Percentiles rank a stretch among this genome's conserved stretches.
phyloP scores from a whole-genome alignment of 176 grass and related monocot species.

The Zea luxurians region DNA sequence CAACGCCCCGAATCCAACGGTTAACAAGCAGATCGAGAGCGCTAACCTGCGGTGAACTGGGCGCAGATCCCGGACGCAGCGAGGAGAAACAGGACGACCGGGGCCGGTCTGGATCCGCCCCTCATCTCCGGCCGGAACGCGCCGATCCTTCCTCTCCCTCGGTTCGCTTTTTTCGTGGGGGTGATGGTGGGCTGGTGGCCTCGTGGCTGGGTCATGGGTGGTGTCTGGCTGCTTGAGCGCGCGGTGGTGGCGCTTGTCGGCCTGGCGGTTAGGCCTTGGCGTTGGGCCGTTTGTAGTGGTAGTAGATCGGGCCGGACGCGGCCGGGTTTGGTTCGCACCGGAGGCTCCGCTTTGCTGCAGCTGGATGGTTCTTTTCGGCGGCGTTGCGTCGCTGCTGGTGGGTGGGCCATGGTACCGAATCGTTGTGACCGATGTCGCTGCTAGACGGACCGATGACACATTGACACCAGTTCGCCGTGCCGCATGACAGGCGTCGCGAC shows the following conservation, averaged over 20 bases:
- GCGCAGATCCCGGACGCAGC: constrained; percentile 42
- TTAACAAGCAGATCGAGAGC: not conserved
- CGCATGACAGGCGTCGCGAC: not conserved
- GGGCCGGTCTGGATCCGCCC: constrained; percentile 37
- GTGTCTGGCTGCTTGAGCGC: not conserved
- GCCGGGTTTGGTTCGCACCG: not conserved
- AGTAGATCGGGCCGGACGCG: not conserved
- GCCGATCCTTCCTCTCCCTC: not conserved
- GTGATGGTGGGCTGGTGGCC: not conserved
- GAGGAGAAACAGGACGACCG: constrained; percentile 35
- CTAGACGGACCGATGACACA: too few species aligned
- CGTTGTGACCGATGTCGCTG: not conserved
- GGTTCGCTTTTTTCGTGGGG: not conserved
- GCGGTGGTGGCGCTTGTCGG: not conserved
- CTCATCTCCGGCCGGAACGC: constrained; percentile 44
- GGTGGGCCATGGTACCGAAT: not conserved
- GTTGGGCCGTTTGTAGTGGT: constrained; percentile 16
- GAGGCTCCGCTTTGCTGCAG: constrained; percentile 27
- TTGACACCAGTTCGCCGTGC: not conserved
- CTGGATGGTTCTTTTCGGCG: constrained; percentile 42
- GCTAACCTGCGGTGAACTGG: constrained; percentile 49
- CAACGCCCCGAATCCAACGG: not conserved
- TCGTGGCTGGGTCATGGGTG: not conserved
- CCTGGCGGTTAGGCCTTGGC: not conserved
- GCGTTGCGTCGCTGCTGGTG: constrained; percentile 20